Conservation (phyloP, 768 basidiomycete species). For the Suillus sp. region DNA sequence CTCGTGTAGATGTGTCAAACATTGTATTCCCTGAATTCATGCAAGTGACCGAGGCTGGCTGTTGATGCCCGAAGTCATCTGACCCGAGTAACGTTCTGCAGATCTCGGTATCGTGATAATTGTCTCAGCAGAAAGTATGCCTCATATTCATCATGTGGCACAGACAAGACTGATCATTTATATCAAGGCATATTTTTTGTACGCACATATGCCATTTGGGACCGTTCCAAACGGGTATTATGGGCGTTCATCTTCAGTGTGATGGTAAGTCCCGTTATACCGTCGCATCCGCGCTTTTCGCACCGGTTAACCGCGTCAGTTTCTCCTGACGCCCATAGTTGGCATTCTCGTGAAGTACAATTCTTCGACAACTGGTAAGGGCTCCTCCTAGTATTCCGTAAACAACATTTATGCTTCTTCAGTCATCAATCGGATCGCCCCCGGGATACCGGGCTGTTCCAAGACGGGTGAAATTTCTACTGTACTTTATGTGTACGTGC, state of each 20-base stretch:
- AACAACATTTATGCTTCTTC: background rate
- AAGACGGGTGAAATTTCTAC: background rate
- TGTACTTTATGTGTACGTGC: slow-evolving; percentile 4
- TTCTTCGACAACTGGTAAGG: background rate
- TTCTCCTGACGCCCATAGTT: background rate
- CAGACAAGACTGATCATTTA: background rate
- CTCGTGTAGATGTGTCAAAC: slow-evolving; percentile 5
- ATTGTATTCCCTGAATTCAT: slow-evolving; percentile 4
- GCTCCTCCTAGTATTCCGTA: background rate
- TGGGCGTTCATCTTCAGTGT: background rate
- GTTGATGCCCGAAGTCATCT: background rate
- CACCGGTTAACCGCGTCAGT: background rate
- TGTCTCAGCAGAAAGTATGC: slow-evolving; percentile 5
- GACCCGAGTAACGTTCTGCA: background rate
- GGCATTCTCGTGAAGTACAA: background rate
- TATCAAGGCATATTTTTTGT: slow-evolving; percentile 10
- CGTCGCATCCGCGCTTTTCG: background rate
- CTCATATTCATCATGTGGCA: background rate
- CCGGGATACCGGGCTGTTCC: background rate
- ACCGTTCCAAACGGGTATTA: background rate
- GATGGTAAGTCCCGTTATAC: background rate
- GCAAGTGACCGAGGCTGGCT: background rate
- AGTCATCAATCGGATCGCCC: background rate
- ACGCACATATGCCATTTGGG: slow-evolving; percentile 12
- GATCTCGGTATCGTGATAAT: slow-evolving; percentile 1